Percentiles rank a stretch among this genome's conserved stretches.
Evolutionary conservation across 768 basidiomycete species (phyloP).

Genomic region (Hortiboletus campestris): DNA sequence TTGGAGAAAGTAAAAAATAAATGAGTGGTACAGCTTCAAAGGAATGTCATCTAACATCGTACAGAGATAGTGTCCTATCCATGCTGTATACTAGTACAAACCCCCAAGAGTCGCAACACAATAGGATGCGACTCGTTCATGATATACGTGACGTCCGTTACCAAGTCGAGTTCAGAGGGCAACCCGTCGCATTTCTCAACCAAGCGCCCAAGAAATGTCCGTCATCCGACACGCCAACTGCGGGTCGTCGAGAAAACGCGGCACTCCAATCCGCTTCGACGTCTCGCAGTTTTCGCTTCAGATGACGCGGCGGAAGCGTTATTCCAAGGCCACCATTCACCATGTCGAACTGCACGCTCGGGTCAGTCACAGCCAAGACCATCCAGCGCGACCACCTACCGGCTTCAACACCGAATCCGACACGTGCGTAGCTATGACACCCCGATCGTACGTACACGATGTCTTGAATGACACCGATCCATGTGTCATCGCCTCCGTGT

Average conservation of each 20-base stretch:
- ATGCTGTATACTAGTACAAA: background rate
- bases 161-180: background rate
- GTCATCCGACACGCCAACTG: background rate
- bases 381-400: conserved; percentile 8
- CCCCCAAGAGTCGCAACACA: background rate
- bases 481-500: background rate
- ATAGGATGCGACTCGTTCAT: background rate
- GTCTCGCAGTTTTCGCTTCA: conserved; percentile 20
- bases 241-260: background rate
- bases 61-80: background rate
- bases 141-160: background rate
- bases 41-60: background rate
- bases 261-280: background rate
- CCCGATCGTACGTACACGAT: background rate
- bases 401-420: background rate
- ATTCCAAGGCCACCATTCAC: conserved; percentile 3
- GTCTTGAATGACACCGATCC: background rate
- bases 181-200: background rate
- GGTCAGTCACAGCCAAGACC: background rate
- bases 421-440: background rate
- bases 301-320: background rate
- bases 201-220: background rate
- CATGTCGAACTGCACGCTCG: background rate
- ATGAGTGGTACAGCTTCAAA: background rate
- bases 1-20: background rate